These are phyloP conservation scores for Schrenkiella parvula DNA, from an alignment of 345 rosid genomes.

Conservation along the genomic window DNA sequence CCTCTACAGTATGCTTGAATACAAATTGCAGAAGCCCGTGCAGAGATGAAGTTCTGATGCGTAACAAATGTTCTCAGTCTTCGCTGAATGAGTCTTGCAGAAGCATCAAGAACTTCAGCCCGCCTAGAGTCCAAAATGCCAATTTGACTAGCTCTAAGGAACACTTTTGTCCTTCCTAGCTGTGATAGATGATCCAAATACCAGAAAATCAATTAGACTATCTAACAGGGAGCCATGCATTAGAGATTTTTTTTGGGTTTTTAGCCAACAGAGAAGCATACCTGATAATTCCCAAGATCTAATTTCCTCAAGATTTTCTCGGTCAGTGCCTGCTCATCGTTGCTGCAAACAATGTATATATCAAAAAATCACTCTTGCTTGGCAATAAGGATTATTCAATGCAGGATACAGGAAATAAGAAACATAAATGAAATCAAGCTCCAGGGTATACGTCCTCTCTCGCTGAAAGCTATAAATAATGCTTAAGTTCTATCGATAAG, in stretches of 20 bases:
- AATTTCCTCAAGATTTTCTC: constrained; percentile 66
- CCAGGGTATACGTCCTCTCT: constrained; percentile 1
- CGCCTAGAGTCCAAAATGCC: constrained; percentile 80
- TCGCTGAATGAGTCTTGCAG: constrained; percentile 76
- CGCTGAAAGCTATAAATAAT: neutral
- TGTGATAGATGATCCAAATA: constrained; percentile 36
- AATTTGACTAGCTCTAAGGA: constrained; percentile 97
- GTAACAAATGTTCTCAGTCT: constrained; percentile 57
- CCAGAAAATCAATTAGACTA: constrained; percentile 8
- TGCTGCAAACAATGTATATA: constrained; percentile 41
- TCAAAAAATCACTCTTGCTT: neutral
- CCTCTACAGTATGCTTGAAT: constrained; percentile 93
- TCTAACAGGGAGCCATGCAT: neutral
- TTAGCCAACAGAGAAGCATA: constrained; percentile 26
- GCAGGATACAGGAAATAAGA: constrained; percentile 10
- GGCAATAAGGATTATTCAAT: neutral
- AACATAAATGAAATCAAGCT: constrained; percentile 13
- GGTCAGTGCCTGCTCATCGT: constrained; percentile 70
- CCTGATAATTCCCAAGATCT: constrained; percentile 92
- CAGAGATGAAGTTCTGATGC: constrained; percentile 49
- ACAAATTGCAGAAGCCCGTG: constrained; percentile 53
- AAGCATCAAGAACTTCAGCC: constrained; percentile 78
- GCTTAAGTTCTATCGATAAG: neutral
- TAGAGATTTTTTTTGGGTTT: neutral
- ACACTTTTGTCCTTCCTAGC: constrained; percentile 95